phyloP scores from a whole-genome alignment of 2,329 filamentous ascomycete genomes.

The Talaromyces rugulosus region DNA sequence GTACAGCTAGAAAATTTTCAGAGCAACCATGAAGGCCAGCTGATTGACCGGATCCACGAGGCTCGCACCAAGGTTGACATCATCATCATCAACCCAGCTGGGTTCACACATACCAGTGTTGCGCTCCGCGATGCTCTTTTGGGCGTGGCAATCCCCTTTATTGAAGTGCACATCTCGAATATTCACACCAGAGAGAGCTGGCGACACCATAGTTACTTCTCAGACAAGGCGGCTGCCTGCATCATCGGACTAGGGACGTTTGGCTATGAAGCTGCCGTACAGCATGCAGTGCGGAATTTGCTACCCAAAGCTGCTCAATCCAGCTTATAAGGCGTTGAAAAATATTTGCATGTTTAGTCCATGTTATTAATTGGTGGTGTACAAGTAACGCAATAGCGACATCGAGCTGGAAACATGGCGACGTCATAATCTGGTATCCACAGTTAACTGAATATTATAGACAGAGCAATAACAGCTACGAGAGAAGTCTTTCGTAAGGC shows the following conservation, averaged over 20 bases:
- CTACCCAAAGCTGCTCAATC: background rate
- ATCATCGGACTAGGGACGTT: constrained; percentile 65
- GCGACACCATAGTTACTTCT: constrained; percentile 66
- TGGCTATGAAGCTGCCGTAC: constrained; percentile 59
- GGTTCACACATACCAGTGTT: constrained; percentile 71
- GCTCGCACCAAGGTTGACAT: constrained; percentile 58
- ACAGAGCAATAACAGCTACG: background rate
- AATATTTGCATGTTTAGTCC: background rate
- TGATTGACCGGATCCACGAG: constrained; percentile 69
- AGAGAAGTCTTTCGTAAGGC: background rate
- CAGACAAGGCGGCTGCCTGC: constrained; percentile 70
- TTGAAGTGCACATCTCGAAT: constrained; percentile 75
- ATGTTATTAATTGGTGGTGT: background rate
- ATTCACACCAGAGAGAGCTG: constrained; percentile 68
- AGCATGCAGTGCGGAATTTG: constrained; percentile 43
- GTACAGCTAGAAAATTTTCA: constrained; percentile 60
- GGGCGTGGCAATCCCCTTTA: constrained; percentile 66
- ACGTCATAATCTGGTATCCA: background rate
- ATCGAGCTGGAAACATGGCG: background rate
- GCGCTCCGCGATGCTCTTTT: constrained; percentile 70
- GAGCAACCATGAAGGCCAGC: constrained; percentile 72
- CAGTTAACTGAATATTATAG: background rate
- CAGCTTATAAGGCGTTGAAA: background rate
- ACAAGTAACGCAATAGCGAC: background rate
- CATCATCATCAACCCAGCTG: constrained; percentile 69